Percentiles rank a stretch among this genome's conserved stretches.
These are phyloP conservation scores for Nakataea oryzae DNA, from an alignment of 2,329 filamentous ascomycete species.

Conservation along the genomic window DNA sequence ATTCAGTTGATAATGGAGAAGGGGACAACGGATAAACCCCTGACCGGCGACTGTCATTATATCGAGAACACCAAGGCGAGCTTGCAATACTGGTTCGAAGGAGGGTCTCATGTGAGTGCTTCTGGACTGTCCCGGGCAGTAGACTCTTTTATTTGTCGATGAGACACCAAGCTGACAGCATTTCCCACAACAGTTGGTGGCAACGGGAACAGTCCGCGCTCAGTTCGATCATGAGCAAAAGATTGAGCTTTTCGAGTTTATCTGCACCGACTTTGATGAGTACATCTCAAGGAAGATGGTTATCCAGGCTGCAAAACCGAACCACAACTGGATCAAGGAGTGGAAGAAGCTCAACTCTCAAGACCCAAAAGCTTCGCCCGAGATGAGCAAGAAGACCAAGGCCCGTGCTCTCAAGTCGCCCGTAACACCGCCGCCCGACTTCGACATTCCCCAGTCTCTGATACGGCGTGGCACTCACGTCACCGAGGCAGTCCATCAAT, in stretches of 20 bases:
- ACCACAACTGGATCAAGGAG: constrained; percentile 55
- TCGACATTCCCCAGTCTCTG: constrained; percentile 47
- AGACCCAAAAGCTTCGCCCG: constrained; percentile 49
- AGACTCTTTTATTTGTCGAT: constrained; percentile 13
- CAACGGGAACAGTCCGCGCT: constrained; percentile 65
- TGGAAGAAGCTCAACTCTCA: constrained; percentile 49
- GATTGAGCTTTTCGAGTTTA: constrained; percentile 78
- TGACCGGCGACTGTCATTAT: constrained; percentile 56
- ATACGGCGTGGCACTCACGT: constrained; percentile 48
- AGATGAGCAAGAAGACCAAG: constrained; percentile 59
- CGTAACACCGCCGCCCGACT: constrained; percentile 45
- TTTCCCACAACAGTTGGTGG: constrained; percentile 48
- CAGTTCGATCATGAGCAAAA: constrained; percentile 71
- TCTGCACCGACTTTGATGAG: constrained; percentile 68
- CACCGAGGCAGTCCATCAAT: constrained; percentile 50
- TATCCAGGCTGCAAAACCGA: constrained; percentile 49
- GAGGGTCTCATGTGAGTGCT: constrained; percentile 63
- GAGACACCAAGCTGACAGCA: background rate
- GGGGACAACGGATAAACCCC: constrained; percentile 39
- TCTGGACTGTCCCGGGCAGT: background rate
- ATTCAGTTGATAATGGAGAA: constrained; percentile 81
- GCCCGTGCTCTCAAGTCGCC: constrained; percentile 48
- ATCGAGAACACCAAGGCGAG: constrained; percentile 69
- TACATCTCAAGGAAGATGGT: constrained; percentile 64
- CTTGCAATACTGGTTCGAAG: constrained; percentile 83